A percentile compares a stretch with the other conserved stretches of the same genome.
phyloP scores from a whole-genome alignment of 164 flowering plant species.

The Paratinospora sagittata region DNA sequence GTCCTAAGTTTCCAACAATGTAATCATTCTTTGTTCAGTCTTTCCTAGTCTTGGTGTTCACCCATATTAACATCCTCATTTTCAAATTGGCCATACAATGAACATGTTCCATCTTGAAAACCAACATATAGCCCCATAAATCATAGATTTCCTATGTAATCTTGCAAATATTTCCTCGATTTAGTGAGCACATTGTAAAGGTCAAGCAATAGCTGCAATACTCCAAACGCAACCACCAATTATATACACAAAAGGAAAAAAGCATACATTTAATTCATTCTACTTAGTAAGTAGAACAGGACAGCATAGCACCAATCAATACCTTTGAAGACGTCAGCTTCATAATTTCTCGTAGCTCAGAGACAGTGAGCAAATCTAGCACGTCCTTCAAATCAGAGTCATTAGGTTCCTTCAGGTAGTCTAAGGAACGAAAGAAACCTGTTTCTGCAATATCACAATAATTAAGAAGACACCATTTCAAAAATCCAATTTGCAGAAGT shows the following conservation, averaged over 20 bases:
- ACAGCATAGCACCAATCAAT: not conserved
- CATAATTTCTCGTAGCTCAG: conserved; percentile 59
- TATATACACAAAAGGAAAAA: not conserved
- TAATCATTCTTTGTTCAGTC: no score
- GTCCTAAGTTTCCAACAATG: not conserved
- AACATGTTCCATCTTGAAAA: no score
- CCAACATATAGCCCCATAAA: no score
- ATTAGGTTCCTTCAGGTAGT: conserved; percentile 23
- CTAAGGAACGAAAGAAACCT: conserved; percentile 40
- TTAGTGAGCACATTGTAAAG: not conserved
- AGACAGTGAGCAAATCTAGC: conserved; percentile 48
- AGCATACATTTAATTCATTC: not conserved
- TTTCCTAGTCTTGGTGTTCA: no score
- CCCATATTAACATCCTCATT: no score
- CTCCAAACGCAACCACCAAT: not conserved
- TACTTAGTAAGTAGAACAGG: not conserved
- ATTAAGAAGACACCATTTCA: not conserved
- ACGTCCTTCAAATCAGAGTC: conserved; percentile 36
- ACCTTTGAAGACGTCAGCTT: conserved; percentile 42
- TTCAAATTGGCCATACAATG: no score
- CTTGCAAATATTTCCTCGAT: not conserved
- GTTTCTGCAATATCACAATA: conserved; percentile 33
- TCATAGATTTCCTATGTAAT: no score
- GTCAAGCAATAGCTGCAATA: not conserved
- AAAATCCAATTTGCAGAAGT: conserved; percentile 7